Evolutionary conservation across 139 green algal species (phyloP).

Genomic region (Chlamydomonas schloesseri): DNA sequence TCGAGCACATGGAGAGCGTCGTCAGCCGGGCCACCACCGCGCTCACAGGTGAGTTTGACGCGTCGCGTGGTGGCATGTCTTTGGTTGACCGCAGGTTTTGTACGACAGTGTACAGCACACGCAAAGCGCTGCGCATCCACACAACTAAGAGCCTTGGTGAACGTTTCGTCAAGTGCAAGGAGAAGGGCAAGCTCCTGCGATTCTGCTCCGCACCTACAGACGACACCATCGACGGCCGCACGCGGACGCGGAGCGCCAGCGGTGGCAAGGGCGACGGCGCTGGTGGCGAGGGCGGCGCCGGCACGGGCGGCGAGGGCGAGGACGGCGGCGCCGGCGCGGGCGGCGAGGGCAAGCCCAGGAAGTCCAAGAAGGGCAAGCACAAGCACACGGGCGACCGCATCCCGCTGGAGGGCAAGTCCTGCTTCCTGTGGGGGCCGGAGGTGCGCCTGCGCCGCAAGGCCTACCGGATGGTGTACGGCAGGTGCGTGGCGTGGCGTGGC

Average conservation of each 20-base stretch:
- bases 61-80: too few species aligned
- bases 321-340: not conserved
- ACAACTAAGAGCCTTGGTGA: too few species aligned
- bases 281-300: too few species aligned
- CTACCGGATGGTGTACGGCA: slow-evolving; percentile 40
- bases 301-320: not conserved
- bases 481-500: not conserved
- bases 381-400: not conserved
- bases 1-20: not conserved
- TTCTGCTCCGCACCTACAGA: too few species aligned
- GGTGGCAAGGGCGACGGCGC: too few species aligned
- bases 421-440: slow-evolving; percentile 15
- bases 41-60: not conserved
- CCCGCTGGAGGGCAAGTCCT: slow-evolving; percentile 37
- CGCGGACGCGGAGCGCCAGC: too few species aligned
- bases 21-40: not conserved
- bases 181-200: too few species aligned
- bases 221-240: too few species aligned
- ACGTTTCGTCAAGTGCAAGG: too few species aligned
- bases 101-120: too few species aligned
- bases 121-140: too few species aligned
- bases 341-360: not conserved
- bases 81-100: too few species aligned
- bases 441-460: not conserved
- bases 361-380: not conserved